These are phyloP conservation scores for Zygoascus ofunaensis DNA, from an alignment of 805 yeast genomes.

Conservation along the genomic window DNA sequence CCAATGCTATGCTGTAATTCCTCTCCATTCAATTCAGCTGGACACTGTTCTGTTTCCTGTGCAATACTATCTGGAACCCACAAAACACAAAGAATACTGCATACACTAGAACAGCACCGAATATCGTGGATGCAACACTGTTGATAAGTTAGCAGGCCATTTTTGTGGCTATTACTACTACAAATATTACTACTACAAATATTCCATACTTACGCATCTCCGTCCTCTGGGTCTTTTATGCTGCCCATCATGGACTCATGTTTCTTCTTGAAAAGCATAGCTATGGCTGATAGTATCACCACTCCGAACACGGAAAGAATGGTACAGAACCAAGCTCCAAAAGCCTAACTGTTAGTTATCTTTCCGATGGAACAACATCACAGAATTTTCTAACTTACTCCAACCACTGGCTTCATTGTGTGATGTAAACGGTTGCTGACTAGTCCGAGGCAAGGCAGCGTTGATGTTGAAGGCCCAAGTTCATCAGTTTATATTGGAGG, in stretches of 20 bases:
- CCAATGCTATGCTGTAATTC: no score
- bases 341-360: slow-evolving; percentile 35
- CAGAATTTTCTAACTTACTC: slow-evolving; percentile 30
- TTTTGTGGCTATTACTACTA: no score
- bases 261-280: slow-evolving; percentile 64
- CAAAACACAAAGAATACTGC: slow-evolving; percentile 75
- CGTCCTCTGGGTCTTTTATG: slow-evolving; percentile 82
- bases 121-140: slow-evolving; percentile 80
- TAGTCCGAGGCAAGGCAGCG: no score
- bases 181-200: no score
- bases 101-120: slow-evolving; percentile 82
- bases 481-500: no score
- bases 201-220: slow-evolving; percentile 50
- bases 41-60: slow-evolving; percentile 56
- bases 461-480: no score
- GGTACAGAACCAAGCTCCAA: slow-evolving; percentile 93
- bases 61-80: slow-evolving; percentile 71
- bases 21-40: slow-evolving; percentile 32
- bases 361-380: neutral
- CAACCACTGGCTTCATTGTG: slow-evolving; percentile 40
- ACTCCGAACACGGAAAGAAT: slow-evolving; percentile 87
- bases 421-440: no score
- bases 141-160: neutral
- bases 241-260: slow-evolving; percentile 94
- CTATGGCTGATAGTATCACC: slow-evolving; percentile 76